Evolutionary conservation across 495 filamentous ascomycete genomes (phyloP).

Genomic region (Venustampulla echinocandica): DNA sequence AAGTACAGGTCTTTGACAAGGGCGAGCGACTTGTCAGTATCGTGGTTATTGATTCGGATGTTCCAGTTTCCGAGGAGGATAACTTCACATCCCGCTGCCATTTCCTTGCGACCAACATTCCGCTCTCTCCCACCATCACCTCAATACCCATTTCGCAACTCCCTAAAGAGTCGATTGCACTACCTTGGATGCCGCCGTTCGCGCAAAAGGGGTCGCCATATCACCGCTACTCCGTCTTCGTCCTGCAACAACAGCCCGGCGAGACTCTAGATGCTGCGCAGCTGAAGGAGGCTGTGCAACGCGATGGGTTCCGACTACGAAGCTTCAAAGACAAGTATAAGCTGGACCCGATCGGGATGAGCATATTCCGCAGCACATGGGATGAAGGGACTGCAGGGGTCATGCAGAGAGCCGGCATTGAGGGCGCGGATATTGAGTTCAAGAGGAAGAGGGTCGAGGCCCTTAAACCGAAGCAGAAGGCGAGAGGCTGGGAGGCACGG

Average conservation of each 20-base stretch:
- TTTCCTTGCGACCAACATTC: constrained; percentile 64
- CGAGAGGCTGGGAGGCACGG: constrained; percentile 49
- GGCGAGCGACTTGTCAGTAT: constrained; percentile 76
- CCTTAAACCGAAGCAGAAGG: constrained; percentile 42
- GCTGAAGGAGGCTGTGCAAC: constrained; percentile 40
- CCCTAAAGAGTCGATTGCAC: constrained; percentile 52
- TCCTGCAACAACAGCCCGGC: constrained; percentile 67
- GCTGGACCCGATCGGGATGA: constrained; percentile 68
- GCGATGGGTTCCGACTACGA: constrained; percentile 65
- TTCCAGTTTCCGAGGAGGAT: constrained; percentile 72
- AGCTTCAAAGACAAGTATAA: constrained; percentile 58
- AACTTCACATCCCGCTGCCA: constrained; percentile 72
- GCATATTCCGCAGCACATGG: constrained; percentile 82
- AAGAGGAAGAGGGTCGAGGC: constrained; percentile 54
- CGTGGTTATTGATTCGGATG: constrained; percentile 81
- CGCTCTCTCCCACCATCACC: constrained; percentile 38
- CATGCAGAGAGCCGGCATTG: constrained; percentile 69
- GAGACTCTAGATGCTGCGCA: constrained; percentile 49
- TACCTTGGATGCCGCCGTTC: constrained; percentile 77
- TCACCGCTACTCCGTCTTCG: constrained; percentile 75
- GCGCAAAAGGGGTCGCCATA: constrained; percentile 88
- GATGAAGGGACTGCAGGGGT: constrained; percentile 77
- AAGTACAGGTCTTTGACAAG: constrained; percentile 73
- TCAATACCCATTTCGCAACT: constrained; percentile 39
- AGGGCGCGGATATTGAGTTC: constrained; percentile 75